phyloP scores from a whole-genome alignment of 2,329 filamentous ascomycete genomes.

The Colletotrichum cuscutae region DNA sequence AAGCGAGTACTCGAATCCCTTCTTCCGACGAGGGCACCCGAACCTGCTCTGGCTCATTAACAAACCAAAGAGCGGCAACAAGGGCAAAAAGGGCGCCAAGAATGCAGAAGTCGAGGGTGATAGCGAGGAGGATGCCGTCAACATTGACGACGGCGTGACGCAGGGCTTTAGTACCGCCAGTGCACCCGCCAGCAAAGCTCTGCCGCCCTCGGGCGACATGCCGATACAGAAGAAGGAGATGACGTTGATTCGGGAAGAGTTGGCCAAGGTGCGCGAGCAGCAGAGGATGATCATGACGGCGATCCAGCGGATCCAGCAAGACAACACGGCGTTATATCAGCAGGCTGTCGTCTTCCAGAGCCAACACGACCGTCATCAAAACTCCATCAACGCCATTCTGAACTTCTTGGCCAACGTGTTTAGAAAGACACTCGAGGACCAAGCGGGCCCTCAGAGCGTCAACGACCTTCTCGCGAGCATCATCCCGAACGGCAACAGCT shows the following conservation, averaged over 20 bases:
- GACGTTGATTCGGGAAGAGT: conserved; percentile 79
- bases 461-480: conserved; percentile 85
- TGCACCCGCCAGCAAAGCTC: conserved; percentile 45
- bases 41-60: conserved; percentile 96
- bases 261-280: conserved; percentile 84
- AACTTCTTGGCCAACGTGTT: conserved; percentile 98
- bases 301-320: conserved; percentile 81
- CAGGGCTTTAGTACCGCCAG: conserved; percentile 37
- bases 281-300: conserved; percentile 87
- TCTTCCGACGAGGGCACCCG: conserved; percentile 91
- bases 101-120: conserved; percentile 78
- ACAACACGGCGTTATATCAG: conserved; percentile 88
- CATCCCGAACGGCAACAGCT: conserved; percentile 67
- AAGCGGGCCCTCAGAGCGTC: conserved; percentile 79
- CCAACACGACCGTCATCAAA: conserved; percentile 95
- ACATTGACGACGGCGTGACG: conserved; percentile 49
- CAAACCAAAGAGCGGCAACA: conserved; percentile 81
- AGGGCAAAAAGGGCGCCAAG: conserved; percentile 71
- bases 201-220: conserved; percentile 57
- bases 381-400: conserved; percentile 98
- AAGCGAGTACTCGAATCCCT: conserved; percentile 97
- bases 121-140: conserved; percentile 64
- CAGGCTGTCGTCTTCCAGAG: conserved; percentile 91
- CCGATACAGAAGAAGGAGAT: conserved; percentile 78
- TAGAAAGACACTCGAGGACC: conserved; percentile 89